Base-by-base conservation (phyloP, 495 filamentous ascomycete genomes). In the Penicillium flavigenum region DNA sequence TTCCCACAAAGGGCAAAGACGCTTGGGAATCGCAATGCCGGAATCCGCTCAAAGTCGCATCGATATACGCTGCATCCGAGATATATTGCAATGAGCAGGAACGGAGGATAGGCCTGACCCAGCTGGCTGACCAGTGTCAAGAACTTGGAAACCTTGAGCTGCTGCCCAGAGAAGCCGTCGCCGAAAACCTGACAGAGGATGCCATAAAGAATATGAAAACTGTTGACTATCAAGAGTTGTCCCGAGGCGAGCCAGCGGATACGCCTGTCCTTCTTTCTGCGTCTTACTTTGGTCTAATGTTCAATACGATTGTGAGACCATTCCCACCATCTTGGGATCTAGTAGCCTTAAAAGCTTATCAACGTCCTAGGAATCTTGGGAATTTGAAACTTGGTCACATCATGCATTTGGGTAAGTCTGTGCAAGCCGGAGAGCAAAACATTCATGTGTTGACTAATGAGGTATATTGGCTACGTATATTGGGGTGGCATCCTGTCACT, bases 21-120 rank as follows among this genome's bases (percentile, higher is more conserved):
- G 56, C 63, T 38, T 77, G 70, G 61, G 57, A 65, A 5, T 59
- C 59, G 1, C 59, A 68, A 46, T 79, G 76, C 51, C 69, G 68
- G 27, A 74, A 76, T 42, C 62, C 67, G 0, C 50, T 75, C 0
- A 57, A 64, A 29, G 70, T 75, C 7, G 67, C 61, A 4, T 79
- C 75, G 8, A 74, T 76, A 16, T 79, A 77, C 47, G 75, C 75
- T 5, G 60, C 72, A 1, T 61, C 72, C 1, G 64, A 72, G 2
- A 41, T 68, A 0, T 74, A 75, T 43, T 79, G 75, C 38, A 34
- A 22, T 12, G 62, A 72, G 0, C 17, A 10, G 2, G 73, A 76
- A 14, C 63, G 61, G 16, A 36, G 47, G 1, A 51, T 61, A 8
- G 76, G 76, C 3, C 14, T 77, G 0, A 51, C 58, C 1, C 58